Evolutionary conservation across 2,329 filamentous ascomycete genomes (phyloP), one percentile per base, ranked within the genome.

Genomic region (Pseudogymnoascus sp.): DNA sequence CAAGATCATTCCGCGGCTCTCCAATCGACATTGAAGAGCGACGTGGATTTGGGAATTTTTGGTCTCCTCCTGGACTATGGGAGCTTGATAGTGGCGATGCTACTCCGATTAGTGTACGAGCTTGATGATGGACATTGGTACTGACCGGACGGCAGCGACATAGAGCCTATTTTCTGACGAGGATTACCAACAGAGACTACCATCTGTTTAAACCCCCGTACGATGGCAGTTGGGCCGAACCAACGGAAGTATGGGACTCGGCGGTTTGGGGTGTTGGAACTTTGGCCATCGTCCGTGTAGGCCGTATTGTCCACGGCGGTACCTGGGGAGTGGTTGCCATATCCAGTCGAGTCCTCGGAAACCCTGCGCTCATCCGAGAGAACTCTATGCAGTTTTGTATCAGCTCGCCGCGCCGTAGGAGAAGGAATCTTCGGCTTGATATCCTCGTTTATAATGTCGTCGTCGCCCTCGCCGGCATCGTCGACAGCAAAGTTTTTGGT

Each of bases 171-270:
- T 60, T 85, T 86, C 25, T 81, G 80, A 25, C 85, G 81, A 63
- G 85, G 79, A 64, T 88, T 86, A 63, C 87, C 82, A 31, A 92
- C 84, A 61, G 88, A 87, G 63, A 89, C 87, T 27, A 95, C 89
- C 90, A 95, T 95, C 73, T 95, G 90, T 74, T 95, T 95, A 76
- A 92, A 95, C 21, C 91, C 91, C 1, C 91, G 91, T 60, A 94
- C 90, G 70, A 96, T 96, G 65, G 91, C 92, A 0, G 92, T 96
- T 0, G 90, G 90, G 0, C 91, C 92, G 71, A 96, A 94, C 74
- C 94, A 96, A 64, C 92, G 82, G 69, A 96, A 96, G 72, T 94
- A 96, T 0, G 91, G 91, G 65, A 96, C 89, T 61, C 87, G 82
- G 69, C 88, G 78, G 35, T 82, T 78, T 72, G 29, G 48, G 29